These are phyloP conservation scores for Trichosporon coremiiforme DNA, from an alignment of 1,284 basidiomycete species.

Conservation along the genomic window DNA sequence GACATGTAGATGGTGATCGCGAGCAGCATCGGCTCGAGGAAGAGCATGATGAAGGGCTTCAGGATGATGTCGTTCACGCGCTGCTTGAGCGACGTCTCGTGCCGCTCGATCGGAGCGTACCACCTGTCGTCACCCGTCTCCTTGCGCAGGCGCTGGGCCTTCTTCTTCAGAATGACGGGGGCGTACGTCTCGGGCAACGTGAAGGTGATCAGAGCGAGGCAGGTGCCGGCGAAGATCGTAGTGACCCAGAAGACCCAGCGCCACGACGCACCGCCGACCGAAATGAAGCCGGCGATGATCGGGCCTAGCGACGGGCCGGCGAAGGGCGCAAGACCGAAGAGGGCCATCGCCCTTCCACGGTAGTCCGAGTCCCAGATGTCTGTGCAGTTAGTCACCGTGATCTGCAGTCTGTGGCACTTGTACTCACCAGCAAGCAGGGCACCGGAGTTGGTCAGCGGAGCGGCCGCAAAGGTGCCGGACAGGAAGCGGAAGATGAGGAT, in stretches of 20 bases:
- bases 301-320: conserved; percentile 65
- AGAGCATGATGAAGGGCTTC: conserved; percentile 68
- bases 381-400: conserved; percentile 42
- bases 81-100: conserved; percentile 33
- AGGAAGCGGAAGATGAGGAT: conserved; percentile 71
- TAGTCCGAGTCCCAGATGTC: conserved; percentile 68
- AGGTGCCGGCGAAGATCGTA: conserved; percentile 63
- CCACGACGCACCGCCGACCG: conserved; percentile 56
- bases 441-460: conserved; percentile 59
- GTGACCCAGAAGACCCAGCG: conserved; percentile 70
- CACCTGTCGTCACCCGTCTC: conserved; percentile 69
- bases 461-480: conserved; percentile 63
- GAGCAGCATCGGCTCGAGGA: conserved; percentile 75
- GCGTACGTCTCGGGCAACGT: conserved; percentile 74
- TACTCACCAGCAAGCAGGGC: conserved; percentile 55
- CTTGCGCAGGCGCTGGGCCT: conserved; percentile 61
- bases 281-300: conserved; percentile 65
- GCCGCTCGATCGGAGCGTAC: conserved; percentile 55
- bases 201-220: conserved; percentile 60
- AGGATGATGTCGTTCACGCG: conserved; percentile 59
- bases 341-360: conserved; percentile 68
- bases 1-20: conserved; percentile 69
- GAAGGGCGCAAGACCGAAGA: conserved; percentile 75
- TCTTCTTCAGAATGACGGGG: conserved; percentile 61
- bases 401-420: no score